Percentiles rank a stretch among this genome's conserved stretches.
phyloP scores from a whole-genome alignment of 805 yeast species.

The Debaryomyces maramus region DNA sequence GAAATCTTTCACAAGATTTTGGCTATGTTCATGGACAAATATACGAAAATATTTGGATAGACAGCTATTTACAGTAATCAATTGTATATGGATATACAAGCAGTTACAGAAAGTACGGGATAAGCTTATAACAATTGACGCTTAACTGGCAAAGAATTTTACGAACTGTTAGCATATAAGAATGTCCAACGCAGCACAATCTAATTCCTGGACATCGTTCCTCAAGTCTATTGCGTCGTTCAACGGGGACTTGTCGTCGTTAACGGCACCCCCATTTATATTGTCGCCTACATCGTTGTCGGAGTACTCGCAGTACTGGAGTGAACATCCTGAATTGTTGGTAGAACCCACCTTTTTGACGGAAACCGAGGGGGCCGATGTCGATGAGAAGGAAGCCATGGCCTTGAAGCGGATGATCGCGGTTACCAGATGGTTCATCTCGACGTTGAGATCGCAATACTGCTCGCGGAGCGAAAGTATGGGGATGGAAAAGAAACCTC shows the following conservation, averaged over 20 bases:
- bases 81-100: slow-evolving; percentile 1
- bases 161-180: no score
- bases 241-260: slow-evolving; percentile 88
- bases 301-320: slow-evolving; percentile 96
- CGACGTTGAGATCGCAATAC: slow-evolving; percentile 90
- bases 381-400: slow-evolving; percentile 37
- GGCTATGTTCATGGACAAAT: slow-evolving; percentile 5
- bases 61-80: not conserved
- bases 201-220: slow-evolving; percentile 83
- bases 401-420: slow-evolving; percentile 70
- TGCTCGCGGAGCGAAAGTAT: slow-evolving; percentile 86
- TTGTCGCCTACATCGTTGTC: slow-evolving; percentile 83
- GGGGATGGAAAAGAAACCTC: slow-evolving; percentile 97
- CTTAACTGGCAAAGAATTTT: not conserved
- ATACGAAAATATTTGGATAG: no score
- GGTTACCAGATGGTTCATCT: slow-evolving; percentile 87
- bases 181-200: slow-evolving; percentile 25
- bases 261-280: slow-evolving; percentile 97
- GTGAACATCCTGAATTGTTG: slow-evolving; percentile 84
- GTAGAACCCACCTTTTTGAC: slow-evolving; percentile 63
- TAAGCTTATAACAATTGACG: not conserved
- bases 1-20: not conserved
- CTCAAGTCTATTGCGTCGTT: slow-evolving; percentile 87
- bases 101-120: not conserved
- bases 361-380: slow-evolving; percentile 38